Base-by-base conservation (phyloP, 169 alveolate species). In the Plasmodium blacklocki region DNA sequence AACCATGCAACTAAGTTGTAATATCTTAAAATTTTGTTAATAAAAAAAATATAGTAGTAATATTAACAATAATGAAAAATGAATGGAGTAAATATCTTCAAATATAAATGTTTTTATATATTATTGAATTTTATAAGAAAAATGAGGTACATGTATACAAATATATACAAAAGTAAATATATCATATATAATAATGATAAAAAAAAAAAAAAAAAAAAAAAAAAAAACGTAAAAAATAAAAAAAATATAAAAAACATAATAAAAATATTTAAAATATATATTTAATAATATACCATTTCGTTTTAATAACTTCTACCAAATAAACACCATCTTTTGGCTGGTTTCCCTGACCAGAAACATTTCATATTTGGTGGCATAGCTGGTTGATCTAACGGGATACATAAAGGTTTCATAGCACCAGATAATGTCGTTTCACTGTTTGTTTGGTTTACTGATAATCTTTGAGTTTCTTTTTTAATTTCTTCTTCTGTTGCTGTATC, bases 381-480 rank as follows among this genome's bases (percentile, higher is more conserved):
- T 8, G 98, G 98, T 87, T 98, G 99, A 54, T 95, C 96, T 14
- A 96, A 85, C 54, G 99, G 99, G 60, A 98, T 95, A 93, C 99
- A 98, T 18, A 99, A 95, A 71, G 99, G 95, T 93, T 99, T 99
- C 95, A 98, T 98, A 29, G 99, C 96, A 9, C 99, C 99, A 6
- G 98, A 94, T n/a, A 96, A 88, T 18, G 96, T 93, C 63, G 90
- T 71, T 70, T 88, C 80, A 56, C 68, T 59, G 45, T 67, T 89
- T 64, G 83, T 43, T 72, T 88, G 93, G 73, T 49, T 78, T 39
- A 64, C 15, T 11, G 89, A 94, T 56, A 87, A 63, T 14, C 92
- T 50, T 59, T 88, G 96, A 19, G 96, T 92, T 67, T 94, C 96
- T 71, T 76, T 92, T 89, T 94, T 95, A 32, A 95, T 93, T 62